Conservation (phyloP, 352 stramenopile genomes). For the Phytophthora fragariae region DNA sequence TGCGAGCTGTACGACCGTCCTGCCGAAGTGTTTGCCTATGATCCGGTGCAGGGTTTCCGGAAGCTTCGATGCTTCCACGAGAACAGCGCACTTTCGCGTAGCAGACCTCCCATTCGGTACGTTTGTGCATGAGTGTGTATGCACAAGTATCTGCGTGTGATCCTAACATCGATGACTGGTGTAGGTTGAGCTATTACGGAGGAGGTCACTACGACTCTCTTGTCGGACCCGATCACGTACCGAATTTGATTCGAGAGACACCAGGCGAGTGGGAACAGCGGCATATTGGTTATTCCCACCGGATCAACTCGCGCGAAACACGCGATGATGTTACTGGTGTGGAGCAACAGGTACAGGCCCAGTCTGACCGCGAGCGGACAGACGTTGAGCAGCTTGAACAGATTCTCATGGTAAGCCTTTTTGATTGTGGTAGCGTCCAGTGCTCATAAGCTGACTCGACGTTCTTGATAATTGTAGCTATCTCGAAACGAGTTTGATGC, state of each 20-base stretch:
- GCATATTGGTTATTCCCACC: constrained; percentile 71
- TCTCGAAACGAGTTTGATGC: constrained; percentile 80
- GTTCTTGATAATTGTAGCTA: constrained; percentile 41
- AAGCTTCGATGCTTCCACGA: constrained; percentile 93
- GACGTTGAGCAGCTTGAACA: constrained; percentile 81
- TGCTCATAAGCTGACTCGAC: constrained; percentile 2
- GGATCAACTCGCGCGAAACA: constrained; percentile 71
- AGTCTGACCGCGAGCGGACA: constrained; percentile 57
- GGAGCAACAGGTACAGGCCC: constrained; percentile 37
- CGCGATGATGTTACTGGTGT: constrained; percentile 34
- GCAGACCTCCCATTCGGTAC: constrained; percentile 75
- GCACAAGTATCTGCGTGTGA: not conserved
- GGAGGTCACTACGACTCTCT: constrained; percentile 93
- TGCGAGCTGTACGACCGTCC: constrained; percentile 94
- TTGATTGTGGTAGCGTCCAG: not conserved
- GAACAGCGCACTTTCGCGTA: constrained; percentile 59
- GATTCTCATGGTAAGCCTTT: constrained; percentile 60
- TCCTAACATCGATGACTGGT: not conserved
- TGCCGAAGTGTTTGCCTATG: constrained; percentile 92
- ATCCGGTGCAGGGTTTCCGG: constrained; percentile 66
- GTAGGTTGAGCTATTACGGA: constrained; percentile 92
- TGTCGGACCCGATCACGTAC: constrained; percentile 57
- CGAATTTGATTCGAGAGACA: constrained; percentile 65
- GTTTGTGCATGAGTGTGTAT: constrained; percentile 1
- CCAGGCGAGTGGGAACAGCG: constrained; percentile 75